A percentile compares a stretch with the other conserved stretches of the same genome.
Evolutionary conservation across 768 basidiomycete species (phyloP).

Genomic region (Lentinula aciculospora): DNA sequence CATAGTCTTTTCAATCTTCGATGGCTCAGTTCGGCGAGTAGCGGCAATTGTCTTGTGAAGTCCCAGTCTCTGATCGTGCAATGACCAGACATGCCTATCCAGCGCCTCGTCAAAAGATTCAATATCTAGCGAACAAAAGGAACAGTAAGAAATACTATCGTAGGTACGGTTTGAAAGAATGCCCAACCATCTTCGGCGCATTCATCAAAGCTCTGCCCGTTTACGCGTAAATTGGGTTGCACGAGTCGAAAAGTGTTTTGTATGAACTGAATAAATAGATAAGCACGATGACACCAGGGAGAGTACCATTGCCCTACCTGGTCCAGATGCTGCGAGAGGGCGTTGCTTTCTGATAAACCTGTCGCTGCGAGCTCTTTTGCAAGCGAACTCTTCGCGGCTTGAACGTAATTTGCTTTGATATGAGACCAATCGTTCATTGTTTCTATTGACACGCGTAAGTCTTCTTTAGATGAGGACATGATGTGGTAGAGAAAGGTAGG

Average conservation of each 20-base stretch:
- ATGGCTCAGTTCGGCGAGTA: neutral
- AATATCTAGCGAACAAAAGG: neutral
- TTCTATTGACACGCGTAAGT: constrained; percentile 3
- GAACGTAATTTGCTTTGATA: neutral
- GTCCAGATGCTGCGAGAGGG: constrained; percentile 4
- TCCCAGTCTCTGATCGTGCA: constrained; percentile 5
- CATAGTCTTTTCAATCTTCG: constrained; percentile 1
- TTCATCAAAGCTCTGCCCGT: constrained; percentile 4
- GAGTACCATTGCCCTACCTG: neutral
- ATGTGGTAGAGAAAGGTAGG: neutral
- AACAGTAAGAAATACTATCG: neutral
- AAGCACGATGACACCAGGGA: neutral
- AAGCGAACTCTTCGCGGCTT: neutral
- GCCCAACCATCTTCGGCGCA: neutral
- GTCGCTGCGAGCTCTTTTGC: neutral
- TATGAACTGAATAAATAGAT: neutral
- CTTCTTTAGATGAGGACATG: constrained; percentile 3
- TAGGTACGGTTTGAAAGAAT: neutral
- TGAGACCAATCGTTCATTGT: constrained; percentile 2
- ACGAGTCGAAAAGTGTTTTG: constrained; percentile 1
- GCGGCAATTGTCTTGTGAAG: constrained; percentile 3
- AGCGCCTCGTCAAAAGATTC: constrained; percentile 5
- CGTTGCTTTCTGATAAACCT: neutral
- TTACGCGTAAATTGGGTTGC: constrained; percentile 6
- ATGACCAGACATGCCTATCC: constrained; percentile 6